These are phyloP conservation scores for Lipomyces japonicus DNA, from an alignment of 805 yeast species.

Conservation along the genomic window DNA sequence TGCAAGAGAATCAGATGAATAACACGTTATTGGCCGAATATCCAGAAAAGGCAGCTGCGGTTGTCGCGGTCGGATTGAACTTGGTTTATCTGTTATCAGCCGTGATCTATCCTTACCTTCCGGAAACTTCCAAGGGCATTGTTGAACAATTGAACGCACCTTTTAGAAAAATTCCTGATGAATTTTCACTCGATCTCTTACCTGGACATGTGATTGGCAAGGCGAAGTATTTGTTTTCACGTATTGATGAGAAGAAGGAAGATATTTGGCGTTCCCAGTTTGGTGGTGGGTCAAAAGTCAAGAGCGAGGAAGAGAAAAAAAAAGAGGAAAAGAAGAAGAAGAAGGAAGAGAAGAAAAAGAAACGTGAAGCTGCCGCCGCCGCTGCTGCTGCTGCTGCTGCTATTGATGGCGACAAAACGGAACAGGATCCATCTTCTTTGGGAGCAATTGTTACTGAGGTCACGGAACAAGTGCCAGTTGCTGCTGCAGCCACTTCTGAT, in stretches of 20 bases:
- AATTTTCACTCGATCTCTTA: conserved; percentile 61
- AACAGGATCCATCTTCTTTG: too few species aligned
- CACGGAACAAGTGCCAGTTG: too few species aligned
- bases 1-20: conserved; percentile 94
- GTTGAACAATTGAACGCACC: conserved; percentile 81
- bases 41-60: conserved; percentile 85
- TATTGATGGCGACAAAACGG: background rate
- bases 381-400: conserved; percentile 7
- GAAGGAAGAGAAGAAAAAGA: conserved; percentile 20
- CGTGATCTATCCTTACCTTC: conserved; percentile 83
- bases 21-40: conserved; percentile 71
- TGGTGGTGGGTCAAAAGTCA: conserved; percentile 65
- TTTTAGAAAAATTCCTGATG: conserved; percentile 67
- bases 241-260: conserved; percentile 86
- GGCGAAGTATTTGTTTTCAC: conserved; percentile 84
- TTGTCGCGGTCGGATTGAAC: conserved; percentile 86
- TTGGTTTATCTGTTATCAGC: conserved; percentile 82
- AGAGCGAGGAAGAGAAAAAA: conserved; percentile 21
- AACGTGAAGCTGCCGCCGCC: conserved; percentile 5
- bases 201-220: conserved; percentile 85
- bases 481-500: too few species aligned
- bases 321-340: conserved; percentile 23
- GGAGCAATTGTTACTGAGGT: too few species aligned
- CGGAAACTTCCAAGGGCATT: conserved; percentile 70
- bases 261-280: conserved; percentile 81